Percentiles rank a stretch among this genome's conserved stretches.
These are phyloP conservation scores for Yamadazyma tumulicola DNA, from an alignment of 805 yeast species.

Conservation along the genomic window DNA sequence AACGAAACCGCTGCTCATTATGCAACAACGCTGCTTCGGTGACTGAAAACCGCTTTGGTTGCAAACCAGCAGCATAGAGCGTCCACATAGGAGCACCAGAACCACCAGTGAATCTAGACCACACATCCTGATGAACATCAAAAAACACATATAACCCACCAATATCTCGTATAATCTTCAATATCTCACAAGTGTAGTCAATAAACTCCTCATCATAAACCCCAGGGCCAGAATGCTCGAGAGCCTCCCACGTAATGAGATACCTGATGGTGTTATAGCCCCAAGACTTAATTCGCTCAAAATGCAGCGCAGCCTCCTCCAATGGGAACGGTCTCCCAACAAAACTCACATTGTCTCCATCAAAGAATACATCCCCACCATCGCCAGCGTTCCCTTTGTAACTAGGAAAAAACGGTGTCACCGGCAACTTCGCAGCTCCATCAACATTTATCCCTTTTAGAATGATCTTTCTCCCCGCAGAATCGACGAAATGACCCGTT, in stretches of 20 bases:
- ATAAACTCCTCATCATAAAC: constrained; percentile 73
- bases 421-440: constrained; percentile 69
- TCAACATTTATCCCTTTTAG: constrained; percentile 83
- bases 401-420: constrained; percentile 46
- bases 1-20: constrained; percentile 40
- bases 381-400: constrained; percentile 36
- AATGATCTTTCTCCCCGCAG: constrained; percentile 55
- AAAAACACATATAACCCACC: constrained; percentile 78
- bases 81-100: constrained; percentile 97
- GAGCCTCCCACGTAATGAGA: constrained; percentile 85
- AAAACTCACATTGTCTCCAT: constrained; percentile 75
- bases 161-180: constrained; percentile 51
- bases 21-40: constrained; percentile 84
- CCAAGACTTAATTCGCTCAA: constrained; percentile 67
- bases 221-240: constrained; percentile 87
- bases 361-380: constrained; percentile 49
- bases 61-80: constrained; percentile 78
- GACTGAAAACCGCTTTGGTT: constrained; percentile 64
- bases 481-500: constrained; percentile 56
- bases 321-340: constrained; percentile 79
- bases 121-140: constrained; percentile 92
- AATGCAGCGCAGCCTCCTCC: constrained; percentile 66
- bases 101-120: constrained; percentile 89
- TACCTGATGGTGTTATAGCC: constrained; percentile 81
- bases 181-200: constrained; percentile 60